phyloP scores from a whole-genome alignment of 257 asterid species.

The Solanum peruvianum region DNA sequence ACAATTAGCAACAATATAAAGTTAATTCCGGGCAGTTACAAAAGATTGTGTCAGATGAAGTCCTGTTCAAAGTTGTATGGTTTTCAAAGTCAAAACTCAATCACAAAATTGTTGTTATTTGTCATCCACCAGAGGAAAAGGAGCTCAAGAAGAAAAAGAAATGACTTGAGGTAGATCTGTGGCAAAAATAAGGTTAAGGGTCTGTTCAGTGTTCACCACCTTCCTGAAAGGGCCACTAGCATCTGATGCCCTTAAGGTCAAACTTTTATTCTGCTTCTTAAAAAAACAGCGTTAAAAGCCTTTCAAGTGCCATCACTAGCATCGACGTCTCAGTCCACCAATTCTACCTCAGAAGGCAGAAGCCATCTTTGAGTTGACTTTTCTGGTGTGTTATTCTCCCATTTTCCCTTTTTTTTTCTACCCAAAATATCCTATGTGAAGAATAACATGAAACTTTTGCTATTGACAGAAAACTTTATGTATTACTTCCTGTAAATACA shows the following conservation, averaged over 20 bases:
- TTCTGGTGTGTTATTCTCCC: neutral
- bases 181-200: neutral
- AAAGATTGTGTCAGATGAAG: neutral
- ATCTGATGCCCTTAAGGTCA: neutral
- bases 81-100: neutral
- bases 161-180: neutral
- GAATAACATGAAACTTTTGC: neutral
- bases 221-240: neutral
- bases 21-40: neutral
- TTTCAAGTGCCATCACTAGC: neutral
- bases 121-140: neutral
- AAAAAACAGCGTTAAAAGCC: neutral
- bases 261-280: neutral
- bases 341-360: neutral
- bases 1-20: neutral
- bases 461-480: neutral
- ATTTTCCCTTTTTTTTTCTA: neutral
- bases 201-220: neutral
- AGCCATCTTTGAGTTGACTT: neutral
- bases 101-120: neutral
- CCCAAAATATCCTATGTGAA: neutral
- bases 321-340: neutral
- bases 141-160: neutral
- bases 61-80: neutral
- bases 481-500: neutral